Evolutionary conservation across 805 yeast species (phyloP), one percentile per base, ranked within the genome.

Genomic region (Wickerhamiella galacta): DNA sequence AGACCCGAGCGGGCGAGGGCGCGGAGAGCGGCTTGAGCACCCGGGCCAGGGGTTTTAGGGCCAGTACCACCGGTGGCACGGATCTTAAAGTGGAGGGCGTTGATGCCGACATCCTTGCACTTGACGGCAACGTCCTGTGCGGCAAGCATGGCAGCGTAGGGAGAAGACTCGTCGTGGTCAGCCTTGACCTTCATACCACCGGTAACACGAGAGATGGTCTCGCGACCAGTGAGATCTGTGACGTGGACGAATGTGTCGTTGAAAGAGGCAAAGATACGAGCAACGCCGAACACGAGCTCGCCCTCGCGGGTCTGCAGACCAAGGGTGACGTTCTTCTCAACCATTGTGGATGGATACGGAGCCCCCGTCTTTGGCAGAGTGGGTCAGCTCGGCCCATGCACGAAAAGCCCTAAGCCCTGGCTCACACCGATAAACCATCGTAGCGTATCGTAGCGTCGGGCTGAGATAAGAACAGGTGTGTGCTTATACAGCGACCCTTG

Each of bases 151-250:
- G 95, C 98, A 62, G 99, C 99, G 79, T 90, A 90, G 66, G 99
- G 98, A 52, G 98, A 81, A 46, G 96, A 87, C 76, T 90, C 98
- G 66, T 92, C 99, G 74, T 96, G 82, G 74, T 90, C 99, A 58
- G 98, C 98, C 77, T 90, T 90, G 67, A 90, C 99, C 76, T 90
- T 90, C 98, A 90, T 90, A 70, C 98, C 99, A 75, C 99, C 99
- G 61, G 98, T 90, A 56, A 90, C 95, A 72, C 96, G 83, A 72
- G 94, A 76, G 61, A 90, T 87, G 70, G 99, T 90, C 72, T 92
- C 99, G 69, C 87, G 90, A 69, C 98, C 99, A 57, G 96, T 81
- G 56, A 85, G 72, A 74, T 90, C 99, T 57, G 99, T 90, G 57
- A 90, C 90, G 67, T 90, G 99, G 56, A 90, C 99, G 70, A 90